Evolutionary conservation across 192 early-diverging fungal species (phyloP), one percentile per base, ranked within the genome.

Genomic region (Podila minutissima): DNA sequence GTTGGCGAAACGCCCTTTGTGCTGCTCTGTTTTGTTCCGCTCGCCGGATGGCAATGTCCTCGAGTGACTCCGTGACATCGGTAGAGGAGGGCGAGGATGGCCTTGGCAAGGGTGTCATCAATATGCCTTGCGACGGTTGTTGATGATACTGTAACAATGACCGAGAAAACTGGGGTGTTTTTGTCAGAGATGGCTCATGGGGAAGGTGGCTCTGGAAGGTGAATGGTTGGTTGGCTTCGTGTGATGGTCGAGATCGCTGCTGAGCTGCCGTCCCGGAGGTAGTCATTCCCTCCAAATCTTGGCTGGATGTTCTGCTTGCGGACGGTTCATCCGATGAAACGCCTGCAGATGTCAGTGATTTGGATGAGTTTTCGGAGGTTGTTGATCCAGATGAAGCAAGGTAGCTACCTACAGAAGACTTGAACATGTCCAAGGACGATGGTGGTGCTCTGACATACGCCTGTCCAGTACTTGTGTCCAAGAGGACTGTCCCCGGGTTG

Each of bases 1-100:
- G 88, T 74, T 96, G 93, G 49, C 95, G 93, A 81, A 97, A 97
- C 8, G 96, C 95, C 5, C 94, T 87, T 84, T 97, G 96, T 0
- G 95, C 96, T 2, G 93, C 94, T 20, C 96, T 89, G 82, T 97
- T 97, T 75, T 97, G 96, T 20, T 92, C 94, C 0, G 95, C 94
- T 71, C 96, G 86, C 81, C 93, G 92, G 26, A 81, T 59, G 1
- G 62, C 62, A 13, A 62, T 33, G 2, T 81, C 77, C 57, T 73
- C 77, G 41, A 13, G 41, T 46, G 41, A 46, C 41, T 46, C 41
- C 1, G 13, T 46, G 11, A 46, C 41, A 46, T 46, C 41, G 1
- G 12, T 46, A 17, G 41, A 46, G 41, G 15, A 46, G 0, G 15
- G 15, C 12, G 41, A 46, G 15, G 41, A 15, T 46, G 41, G 15